Evolutionary conservation across 2,329 filamentous ascomycete genomes (phyloP).

Genomic region (Coniochaeta sp.): DNA sequence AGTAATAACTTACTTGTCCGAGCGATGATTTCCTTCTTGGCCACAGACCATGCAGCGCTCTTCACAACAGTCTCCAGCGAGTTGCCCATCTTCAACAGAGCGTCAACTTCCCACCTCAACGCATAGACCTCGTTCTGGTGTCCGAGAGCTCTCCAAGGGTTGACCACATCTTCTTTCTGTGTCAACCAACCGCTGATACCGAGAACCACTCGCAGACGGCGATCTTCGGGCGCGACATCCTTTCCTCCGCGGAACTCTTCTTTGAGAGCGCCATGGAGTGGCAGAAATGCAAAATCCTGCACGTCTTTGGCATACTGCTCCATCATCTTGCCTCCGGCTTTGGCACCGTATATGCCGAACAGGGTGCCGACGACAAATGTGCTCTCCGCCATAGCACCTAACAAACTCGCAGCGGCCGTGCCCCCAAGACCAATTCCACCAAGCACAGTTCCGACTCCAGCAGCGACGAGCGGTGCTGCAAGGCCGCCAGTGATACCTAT

Average conservation of each 20-base stretch:
- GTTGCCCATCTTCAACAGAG: constrained; percentile 68
- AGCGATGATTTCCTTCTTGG: constrained; percentile 42
- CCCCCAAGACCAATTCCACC: constrained; percentile 68
- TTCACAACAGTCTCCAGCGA: constrained; percentile 71
- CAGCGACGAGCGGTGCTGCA: constrained; percentile 67
- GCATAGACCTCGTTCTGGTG: constrained; percentile 71
- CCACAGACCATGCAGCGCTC: constrained; percentile 71
- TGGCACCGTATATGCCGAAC: constrained; percentile 84
- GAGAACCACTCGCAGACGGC: constrained; percentile 73
- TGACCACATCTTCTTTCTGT: constrained; percentile 61
- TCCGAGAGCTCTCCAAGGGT: constrained; percentile 73
- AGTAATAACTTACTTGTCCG: constrained; percentile 34
- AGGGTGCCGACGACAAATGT: constrained; percentile 73
- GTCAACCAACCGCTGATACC: constrained; percentile 77
- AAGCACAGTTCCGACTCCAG: constrained; percentile 72
- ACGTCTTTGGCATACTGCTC: constrained; percentile 82
- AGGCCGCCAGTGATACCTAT: constrained; percentile 71
- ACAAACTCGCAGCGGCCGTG: constrained; percentile 66
- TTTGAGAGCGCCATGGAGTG: constrained; percentile 48
- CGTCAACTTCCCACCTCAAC: constrained; percentile 74
- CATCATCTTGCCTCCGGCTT: constrained; percentile 79
- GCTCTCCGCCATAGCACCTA: constrained; percentile 75
- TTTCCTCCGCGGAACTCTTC: constrained; percentile 39
- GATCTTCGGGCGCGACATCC: constrained; percentile 46
- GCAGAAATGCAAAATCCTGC: constrained; percentile 80